Percentiles rank a stretch among this genome's conserved stretches.
Evolutionary conservation across 768 basidiomycete genomes (phyloP).

Genomic region (Termitomyces sp.): DNA sequence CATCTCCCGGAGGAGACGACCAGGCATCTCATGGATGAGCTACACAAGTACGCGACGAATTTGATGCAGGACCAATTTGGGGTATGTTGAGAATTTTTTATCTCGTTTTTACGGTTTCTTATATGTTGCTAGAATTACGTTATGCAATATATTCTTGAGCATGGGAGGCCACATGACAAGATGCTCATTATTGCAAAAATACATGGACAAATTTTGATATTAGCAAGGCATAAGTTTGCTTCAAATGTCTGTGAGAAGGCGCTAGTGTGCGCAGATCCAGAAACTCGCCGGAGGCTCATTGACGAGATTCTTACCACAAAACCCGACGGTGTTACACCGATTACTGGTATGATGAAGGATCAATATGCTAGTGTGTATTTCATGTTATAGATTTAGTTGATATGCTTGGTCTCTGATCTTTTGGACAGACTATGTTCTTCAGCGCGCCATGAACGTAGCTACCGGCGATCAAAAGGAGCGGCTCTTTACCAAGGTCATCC

Average conservation of each 20-base stretch:
- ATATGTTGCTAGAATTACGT: constrained; percentile 75
- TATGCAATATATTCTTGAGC: constrained; percentile 87
- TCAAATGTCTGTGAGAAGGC: constrained; percentile 97
- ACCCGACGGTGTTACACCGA: constrained; percentile 64
- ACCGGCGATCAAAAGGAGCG: constrained; percentile 71
- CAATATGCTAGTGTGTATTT: constrained; percentile 76
- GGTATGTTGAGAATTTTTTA: constrained; percentile 41
- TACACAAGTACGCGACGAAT: constrained; percentile 50
- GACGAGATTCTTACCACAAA: constrained; percentile 75
- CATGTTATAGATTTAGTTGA: background rate
- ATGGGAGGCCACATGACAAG: constrained; percentile 70
- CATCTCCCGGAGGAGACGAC: constrained; percentile 69
- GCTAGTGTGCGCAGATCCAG: constrained; percentile 58
- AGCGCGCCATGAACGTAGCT: constrained; percentile 67
- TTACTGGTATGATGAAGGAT: constrained; percentile 80
- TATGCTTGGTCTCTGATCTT: background rate
- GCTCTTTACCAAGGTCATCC: constrained; percentile 59
- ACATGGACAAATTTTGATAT: constrained; percentile 71
- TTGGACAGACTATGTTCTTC: constrained; percentile 76
- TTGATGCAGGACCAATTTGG: constrained; percentile 50
- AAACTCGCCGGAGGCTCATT: constrained; percentile 66
- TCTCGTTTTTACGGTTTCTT: constrained; percentile 12
- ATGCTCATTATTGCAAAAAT: constrained; percentile 64
- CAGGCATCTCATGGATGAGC: constrained; percentile 74
- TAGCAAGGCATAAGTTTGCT: constrained; percentile 89